Evolutionary conservation across 192 early-diverging fungal genomes (phyloP).

Genomic region (Diversispora epigaea): DNA sequence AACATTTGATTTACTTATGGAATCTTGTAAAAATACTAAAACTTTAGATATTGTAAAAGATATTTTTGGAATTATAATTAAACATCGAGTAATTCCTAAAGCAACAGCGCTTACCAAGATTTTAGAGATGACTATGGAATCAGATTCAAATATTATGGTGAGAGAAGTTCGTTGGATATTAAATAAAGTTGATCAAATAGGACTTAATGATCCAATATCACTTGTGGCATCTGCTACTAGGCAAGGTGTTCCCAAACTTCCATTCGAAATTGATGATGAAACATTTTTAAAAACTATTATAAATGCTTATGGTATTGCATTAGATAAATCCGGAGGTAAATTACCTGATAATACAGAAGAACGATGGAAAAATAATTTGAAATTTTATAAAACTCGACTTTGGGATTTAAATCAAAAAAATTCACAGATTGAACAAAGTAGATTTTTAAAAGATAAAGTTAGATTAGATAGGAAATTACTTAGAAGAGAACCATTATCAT

Average conservation of each 20-base stretch:
- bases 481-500: no score
- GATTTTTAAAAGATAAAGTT: neutral
- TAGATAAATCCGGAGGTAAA: neutral
- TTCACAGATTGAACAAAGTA: no score
- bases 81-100: neutral
- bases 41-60: neutral
- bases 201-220: neutral
- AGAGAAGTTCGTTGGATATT: no score
- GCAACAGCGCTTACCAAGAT: no score
- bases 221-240: neutral
- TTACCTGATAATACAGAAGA: neutral
- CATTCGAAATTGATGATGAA: neutral
- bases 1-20: slow-evolving; percentile 18
- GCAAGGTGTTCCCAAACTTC: neutral
- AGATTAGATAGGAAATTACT: no score
- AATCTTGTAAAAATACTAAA: neutral
- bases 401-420: no score
- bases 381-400: neutral
- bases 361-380: neutral
- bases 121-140: no score
- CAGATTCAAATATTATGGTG: no score
- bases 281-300: slow-evolving; percentile 1
- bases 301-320: neutral
- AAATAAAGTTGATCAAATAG: no score
- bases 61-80: slow-evolving; percentile 4